phyloP scores from a whole-genome alignment of 169 alveolate genomes.

The Cryptosporidium ubiquitum region DNA sequence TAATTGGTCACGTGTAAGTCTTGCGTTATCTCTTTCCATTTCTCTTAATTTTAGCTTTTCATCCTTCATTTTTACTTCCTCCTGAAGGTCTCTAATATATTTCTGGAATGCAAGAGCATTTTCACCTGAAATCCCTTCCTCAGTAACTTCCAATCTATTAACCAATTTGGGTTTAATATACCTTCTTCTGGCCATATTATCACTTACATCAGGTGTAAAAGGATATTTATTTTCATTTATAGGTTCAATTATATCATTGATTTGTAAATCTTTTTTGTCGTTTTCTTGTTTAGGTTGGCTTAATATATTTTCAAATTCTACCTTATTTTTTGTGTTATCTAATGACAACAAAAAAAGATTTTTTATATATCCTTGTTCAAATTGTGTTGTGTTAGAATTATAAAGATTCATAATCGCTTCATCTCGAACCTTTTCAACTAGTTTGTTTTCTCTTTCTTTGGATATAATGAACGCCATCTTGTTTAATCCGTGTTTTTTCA shows the following conservation, averaged over 20 bases:
- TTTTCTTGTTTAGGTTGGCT: background rate
- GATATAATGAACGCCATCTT: conserved; percentile 34
- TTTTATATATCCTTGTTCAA: conserved; percentile 24
- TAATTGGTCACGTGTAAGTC: conserved; percentile 60
- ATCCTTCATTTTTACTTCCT: conserved; percentile 73
- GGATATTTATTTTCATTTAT: background rate
- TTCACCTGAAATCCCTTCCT: conserved; percentile 72
- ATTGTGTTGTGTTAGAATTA: background rate
- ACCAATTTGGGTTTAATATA: conserved; percentile 57
- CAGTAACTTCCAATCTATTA: conserved; percentile 49
- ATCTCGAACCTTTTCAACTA: background rate
- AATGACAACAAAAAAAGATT: conserved; percentile 33
- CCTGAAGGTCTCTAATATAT: conserved; percentile 63
- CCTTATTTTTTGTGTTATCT: background rate
- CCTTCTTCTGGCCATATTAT: background rate
- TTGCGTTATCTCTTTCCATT: conserved; percentile 73
- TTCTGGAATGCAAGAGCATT: conserved; percentile 73
- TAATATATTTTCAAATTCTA: background rate
- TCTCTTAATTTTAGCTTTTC: conserved; percentile 68
- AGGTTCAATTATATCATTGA: background rate
- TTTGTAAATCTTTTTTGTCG: background rate
- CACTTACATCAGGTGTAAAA: background rate
- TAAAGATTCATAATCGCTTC: conserved; percentile 27
- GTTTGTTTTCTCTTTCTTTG: conserved; percentile 19
- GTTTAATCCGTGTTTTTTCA: conserved; percentile 54